phyloP scores from a whole-genome alignment of 306 rosid species.

The Cucurbita maxima region DNA sequence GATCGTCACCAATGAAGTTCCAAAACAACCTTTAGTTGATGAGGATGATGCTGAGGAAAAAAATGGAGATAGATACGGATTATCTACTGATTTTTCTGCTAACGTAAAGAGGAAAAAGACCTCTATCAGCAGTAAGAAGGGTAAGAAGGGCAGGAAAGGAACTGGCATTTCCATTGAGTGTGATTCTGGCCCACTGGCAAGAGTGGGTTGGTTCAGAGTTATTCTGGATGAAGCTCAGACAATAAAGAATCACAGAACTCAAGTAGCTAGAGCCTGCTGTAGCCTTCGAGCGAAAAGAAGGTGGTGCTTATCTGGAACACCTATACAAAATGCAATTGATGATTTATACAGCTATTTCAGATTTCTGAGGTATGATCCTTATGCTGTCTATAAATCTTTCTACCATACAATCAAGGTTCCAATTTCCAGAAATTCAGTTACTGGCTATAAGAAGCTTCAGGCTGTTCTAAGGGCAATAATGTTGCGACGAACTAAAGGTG shows the following conservation, averaged over 20 bases:
- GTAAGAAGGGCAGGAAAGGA: slow-evolving; percentile 68
- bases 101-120: slow-evolving; percentile 63
- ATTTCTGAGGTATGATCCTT: slow-evolving; percentile 90
- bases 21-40: slow-evolving; percentile 75
- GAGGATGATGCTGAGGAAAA: slow-evolving; percentile 71
- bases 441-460: slow-evolving; percentile 96
- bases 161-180: slow-evolving; percentile 39
- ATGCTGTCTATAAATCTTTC: slow-evolving; percentile 79
- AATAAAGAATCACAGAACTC: slow-evolving; percentile 97
- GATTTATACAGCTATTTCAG: slow-evolving; percentile 94
- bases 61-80: slow-evolving; percentile 48
- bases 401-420: slow-evolving; percentile 75
- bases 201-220: slow-evolving; percentile 89
- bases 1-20: slow-evolving; percentile 83
- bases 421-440: slow-evolving; percentile 65
- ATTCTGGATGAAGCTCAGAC: slow-evolving; percentile 97
- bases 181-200: slow-evolving; percentile 70
- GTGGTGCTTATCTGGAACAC: slow-evolving; percentile 99
- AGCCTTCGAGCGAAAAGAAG: slow-evolving; percentile 93
- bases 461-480: slow-evolving; percentile 95
- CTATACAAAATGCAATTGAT: slow-evolving; percentile 85
- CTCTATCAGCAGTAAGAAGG: slow-evolving; percentile 30
- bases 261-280: slow-evolving; percentile 97
- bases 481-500: slow-evolving; percentile 98
- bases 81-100: slow-evolving; percentile 44